phyloP scores from a whole-genome alignment of 495 filamentous ascomycete genomes.

The Choiromyces venosus region DNA sequence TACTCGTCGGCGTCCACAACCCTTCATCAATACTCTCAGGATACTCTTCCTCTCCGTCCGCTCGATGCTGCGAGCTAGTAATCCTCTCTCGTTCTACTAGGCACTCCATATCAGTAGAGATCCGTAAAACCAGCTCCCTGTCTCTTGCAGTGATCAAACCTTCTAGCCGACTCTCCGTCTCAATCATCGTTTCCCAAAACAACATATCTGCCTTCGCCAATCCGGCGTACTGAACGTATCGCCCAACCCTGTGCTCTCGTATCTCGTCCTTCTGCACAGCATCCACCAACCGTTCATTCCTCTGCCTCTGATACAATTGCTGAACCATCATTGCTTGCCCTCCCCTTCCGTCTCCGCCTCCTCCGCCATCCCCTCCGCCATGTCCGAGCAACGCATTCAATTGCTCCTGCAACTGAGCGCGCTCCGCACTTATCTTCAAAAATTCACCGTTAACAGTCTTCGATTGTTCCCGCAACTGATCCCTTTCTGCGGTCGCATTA shows the following conservation, averaged over 20 bases:
- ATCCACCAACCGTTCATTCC: neutral
- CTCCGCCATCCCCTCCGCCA: neutral
- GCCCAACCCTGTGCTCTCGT: neutral
- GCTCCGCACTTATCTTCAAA: neutral
- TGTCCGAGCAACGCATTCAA: neutral
- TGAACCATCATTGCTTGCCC: neutral
- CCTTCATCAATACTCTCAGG: neutral
- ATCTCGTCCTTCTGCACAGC: neutral
- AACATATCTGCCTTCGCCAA: neutral
- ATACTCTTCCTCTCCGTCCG: neutral
- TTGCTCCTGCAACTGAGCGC: neutral
- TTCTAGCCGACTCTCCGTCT: neutral
- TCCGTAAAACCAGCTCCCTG: neutral
- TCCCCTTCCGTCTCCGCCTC: neutral
- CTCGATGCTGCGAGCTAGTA: neutral
- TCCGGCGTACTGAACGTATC: neutral
- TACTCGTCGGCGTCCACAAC: neutral
- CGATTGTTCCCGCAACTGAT: neutral
- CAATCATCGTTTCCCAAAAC: neutral
- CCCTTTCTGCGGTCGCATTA: neutral
- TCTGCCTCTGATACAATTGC: neutral
- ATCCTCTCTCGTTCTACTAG: neutral
- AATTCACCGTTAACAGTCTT: neutral
- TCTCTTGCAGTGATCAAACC: neutral
- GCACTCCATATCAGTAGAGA: neutral